phyloP scores from a whole-genome alignment of 164 flowering plant genomes.

The Magnolia sinica region DNA sequence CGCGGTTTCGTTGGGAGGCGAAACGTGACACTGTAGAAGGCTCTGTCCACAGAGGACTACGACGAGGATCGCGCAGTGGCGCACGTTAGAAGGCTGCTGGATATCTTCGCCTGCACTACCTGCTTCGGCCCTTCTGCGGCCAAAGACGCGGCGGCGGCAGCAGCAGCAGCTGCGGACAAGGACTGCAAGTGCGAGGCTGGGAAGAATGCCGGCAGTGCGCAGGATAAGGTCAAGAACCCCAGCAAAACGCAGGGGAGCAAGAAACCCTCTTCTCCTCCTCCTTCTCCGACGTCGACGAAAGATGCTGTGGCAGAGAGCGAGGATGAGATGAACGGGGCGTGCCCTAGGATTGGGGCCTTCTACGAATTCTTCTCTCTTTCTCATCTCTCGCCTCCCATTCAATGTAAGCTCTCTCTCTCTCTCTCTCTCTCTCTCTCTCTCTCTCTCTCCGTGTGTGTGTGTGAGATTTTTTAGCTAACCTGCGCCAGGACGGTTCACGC shows the following conservation, averaged over 20 bases:
- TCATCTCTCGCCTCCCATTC: constrained; percentile 88
- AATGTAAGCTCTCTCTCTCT: constrained; percentile 41
- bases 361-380: constrained; percentile 97
- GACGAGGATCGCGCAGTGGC: constrained; percentile 68
- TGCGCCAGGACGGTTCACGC: neutral
- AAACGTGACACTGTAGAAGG: neutral
- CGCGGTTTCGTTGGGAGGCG: too few species aligned
- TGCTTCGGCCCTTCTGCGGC: constrained; percentile 60
- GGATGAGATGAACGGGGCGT: constrained; percentile 68
- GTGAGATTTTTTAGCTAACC: neutral
- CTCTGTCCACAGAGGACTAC: constrained; percentile 70
- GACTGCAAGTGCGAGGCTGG: constrained; percentile 32
- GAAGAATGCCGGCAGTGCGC: constrained; percentile 35
- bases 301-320: constrained; percentile 43
- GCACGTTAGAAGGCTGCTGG: constrained; percentile 83
- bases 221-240: constrained; percentile 37
- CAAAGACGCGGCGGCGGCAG: constrained; percentile 10
- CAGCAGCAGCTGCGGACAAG: constrained; percentile 14
- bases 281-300: constrained; percentile 30
- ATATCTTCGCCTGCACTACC: constrained; percentile 88
- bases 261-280: constrained; percentile 7
- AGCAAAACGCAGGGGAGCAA: constrained; percentile 23
- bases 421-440: neutral
- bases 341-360: constrained; percentile 77
- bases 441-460: too few species aligned